Base-by-base conservation (phyloP, 768 basidiomycete species). In the Boletus tomentosulus region DNA sequence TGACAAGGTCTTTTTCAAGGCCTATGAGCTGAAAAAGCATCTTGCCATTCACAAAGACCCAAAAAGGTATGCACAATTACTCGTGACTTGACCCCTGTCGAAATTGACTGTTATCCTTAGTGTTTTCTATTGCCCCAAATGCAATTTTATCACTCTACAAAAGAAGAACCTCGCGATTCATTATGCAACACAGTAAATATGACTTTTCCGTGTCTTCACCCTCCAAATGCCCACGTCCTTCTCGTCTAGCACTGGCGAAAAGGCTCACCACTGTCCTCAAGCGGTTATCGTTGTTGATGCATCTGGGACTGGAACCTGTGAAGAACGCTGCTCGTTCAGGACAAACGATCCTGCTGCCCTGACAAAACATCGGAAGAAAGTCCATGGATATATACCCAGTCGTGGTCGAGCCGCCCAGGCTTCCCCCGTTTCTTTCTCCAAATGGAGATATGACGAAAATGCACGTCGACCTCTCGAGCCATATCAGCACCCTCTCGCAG, bases 281-380 rank as follows among this genome's bases (percentile, higher is more conserved):
- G 42, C 31, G 48, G 2, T 50, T 12, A 11, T 0, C 19, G 4
- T 19, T 19, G 22, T 15, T n/a, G n/a, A 25, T 42, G 22, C 19
- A n/a, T 6, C 24, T 13, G 57, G 16, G 15, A 45, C 37, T 19
- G 22, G 39, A 28, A 7, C 28, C 6, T 7, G 6, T 6, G 53
- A 30, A 30, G 42, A 46, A 34, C 46, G 31, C 2, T 67, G 66
- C 38, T 35, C 41, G 1, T 67, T 59, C 47, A 55, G 39, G 48
- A 68, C 66, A 1, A 56, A 57, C 13, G 67, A 67, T 44, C 67
- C 67, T 1, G 62, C 65, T 0, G 56, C 60, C 12, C 42, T 67
- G 41, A 60, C 62, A 7, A 66, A 61, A 31, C 66, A 67, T 35
- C 65, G 67, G 2, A 68, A 64, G 45, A 50, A 31, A 15, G 15